Conservation (phyloP, 2,329 filamentous ascomycete species). For the Periconia sp. region DNA sequence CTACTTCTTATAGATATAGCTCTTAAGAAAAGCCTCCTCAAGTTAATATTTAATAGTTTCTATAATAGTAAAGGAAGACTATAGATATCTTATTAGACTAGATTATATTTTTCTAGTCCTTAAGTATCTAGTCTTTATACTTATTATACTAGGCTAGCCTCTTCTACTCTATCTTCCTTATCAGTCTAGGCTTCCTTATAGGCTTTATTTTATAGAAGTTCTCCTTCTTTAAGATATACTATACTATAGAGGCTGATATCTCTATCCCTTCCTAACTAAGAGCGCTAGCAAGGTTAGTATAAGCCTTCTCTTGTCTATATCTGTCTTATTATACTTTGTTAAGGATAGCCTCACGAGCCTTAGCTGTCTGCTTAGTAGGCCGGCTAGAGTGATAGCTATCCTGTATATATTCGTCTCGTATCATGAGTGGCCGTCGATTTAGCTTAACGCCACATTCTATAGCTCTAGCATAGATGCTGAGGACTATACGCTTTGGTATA, state of each 20-base stretch:
- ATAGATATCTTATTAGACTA: slow-evolving; percentile 13
- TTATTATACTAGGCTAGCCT: slow-evolving; percentile 4
- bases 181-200: slow-evolving; percentile 12
- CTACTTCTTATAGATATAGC: slow-evolving; percentile 15
- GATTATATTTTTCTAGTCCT: slow-evolving; percentile 20
- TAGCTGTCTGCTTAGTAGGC: slow-evolving; percentile 8
- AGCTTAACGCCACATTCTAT: slow-evolving; percentile 13
- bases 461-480: slow-evolving; percentile 12
- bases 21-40: slow-evolving; percentile 10
- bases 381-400: slow-evolving; percentile 9
- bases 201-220: slow-evolving; percentile 5
- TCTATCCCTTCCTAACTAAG: slow-evolving; percentile 2
- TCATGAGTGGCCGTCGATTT: slow-evolving; percentile 6
- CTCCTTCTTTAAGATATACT: slow-evolving; percentile 1
- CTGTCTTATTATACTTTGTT: slow-evolving; percentile 10
- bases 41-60: slow-evolving; percentile 11
- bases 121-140: slow-evolving; percentile 8
- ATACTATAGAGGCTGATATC: neutral
- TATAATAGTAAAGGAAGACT: slow-evolving; percentile 4
- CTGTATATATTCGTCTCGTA: slow-evolving; percentile 8
- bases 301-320: slow-evolving; percentile 14
- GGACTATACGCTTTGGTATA: slow-evolving; percentile 5
- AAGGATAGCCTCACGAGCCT: slow-evolving; percentile 2
- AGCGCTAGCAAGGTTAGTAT: slow-evolving; percentile 3
- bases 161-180: slow-evolving; percentile 9